Percentiles rank a stretch among this genome's conserved stretches.
Evolutionary conservation across 108 stramenopile species (phyloP).

Genomic region (Fragilaria radians): DNA sequence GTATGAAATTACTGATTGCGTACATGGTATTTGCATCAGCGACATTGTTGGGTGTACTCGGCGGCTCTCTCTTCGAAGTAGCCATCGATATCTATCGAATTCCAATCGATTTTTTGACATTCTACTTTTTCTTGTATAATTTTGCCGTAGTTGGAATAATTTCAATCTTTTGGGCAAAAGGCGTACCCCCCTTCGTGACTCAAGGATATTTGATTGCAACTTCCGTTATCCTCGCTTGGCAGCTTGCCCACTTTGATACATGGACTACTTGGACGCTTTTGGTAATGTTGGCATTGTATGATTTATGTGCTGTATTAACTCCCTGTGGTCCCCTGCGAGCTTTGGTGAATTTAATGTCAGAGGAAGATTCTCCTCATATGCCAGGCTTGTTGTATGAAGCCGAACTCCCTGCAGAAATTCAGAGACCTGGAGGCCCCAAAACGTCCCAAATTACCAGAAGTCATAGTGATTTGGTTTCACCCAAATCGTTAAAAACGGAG

Average conservation of each 20-base stretch:
- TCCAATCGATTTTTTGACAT: slow-evolving; percentile 85
- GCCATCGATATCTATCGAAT: slow-evolving; percentile 82
- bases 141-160: slow-evolving; percentile 90
- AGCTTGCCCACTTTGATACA: slow-evolving; percentile 86
- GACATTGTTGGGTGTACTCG: slow-evolving; percentile 77
- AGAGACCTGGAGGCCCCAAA: slow-evolving; percentile 39
- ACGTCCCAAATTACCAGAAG: not conserved
- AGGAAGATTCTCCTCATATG: slow-evolving; percentile 89
- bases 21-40: slow-evolving; percentile 88
- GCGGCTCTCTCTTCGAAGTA: slow-evolving; percentile 54
- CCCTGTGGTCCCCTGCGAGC: slow-evolving; percentile 91
- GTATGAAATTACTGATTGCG: slow-evolving; percentile 82
- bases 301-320: slow-evolving; percentile 94
- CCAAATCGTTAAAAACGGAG: not conserved
- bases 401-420: slow-evolving; percentile 71
- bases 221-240: slow-evolving; percentile 94
- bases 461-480: not conserved
- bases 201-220: slow-evolving; percentile 89
- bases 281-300: slow-evolving; percentile 93
- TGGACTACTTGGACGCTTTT: slow-evolving; percentile 93
- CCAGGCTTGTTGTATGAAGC: slow-evolving; percentile 97
- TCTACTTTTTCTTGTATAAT: slow-evolving; percentile 73
- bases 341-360: slow-evolving; percentile 85
- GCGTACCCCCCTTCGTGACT: slow-evolving; percentile 79
- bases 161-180: slow-evolving; percentile 88